Conservation (phyloP, 805 yeast species). For the Priceomyces melissophilus region DNA sequence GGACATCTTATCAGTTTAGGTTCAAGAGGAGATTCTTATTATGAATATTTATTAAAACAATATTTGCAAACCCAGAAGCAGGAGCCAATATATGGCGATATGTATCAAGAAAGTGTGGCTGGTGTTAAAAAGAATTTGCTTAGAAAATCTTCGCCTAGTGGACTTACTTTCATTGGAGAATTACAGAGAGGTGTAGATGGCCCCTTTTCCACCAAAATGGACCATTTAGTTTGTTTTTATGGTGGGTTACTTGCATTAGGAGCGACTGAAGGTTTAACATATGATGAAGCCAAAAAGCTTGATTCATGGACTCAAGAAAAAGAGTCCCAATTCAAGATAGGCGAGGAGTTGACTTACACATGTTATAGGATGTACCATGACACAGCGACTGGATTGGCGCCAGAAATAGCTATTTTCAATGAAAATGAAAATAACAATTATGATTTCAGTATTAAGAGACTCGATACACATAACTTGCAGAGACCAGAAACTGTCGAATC, state of each 20-base stretch:
- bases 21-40: slow-evolving; percentile 89
- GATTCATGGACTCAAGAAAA: slow-evolving; percentile 55
- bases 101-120: slow-evolving; percentile 73
- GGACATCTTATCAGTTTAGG: slow-evolving; percentile 75
- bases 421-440: slow-evolving; percentile 36
- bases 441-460: slow-evolving; percentile 67
- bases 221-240: slow-evolving; percentile 86
- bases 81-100: slow-evolving; percentile 58
- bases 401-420: slow-evolving; percentile 87
- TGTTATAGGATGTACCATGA: slow-evolving; percentile 84
- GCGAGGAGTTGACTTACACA: slow-evolving; percentile 69
- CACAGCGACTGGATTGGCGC: slow-evolving; percentile 72
- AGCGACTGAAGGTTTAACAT: slow-evolving; percentile 71
- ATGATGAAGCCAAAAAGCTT: slow-evolving; percentile 51
- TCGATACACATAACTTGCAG: slow-evolving; percentile 81
- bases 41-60: slow-evolving; percentile 84
- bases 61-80: slow-evolving; percentile 69
- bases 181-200: slow-evolving; percentile 65
- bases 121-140: slow-evolving; percentile 74
- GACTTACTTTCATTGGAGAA: slow-evolving; percentile 73
- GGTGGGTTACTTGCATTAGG: slow-evolving; percentile 89
- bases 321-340: slow-evolving; percentile 65
- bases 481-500: slow-evolving; percentile 94
- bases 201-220: slow-evolving; percentile 70
- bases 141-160: slow-evolving; percentile 56